Conservation (phyloP, 495 filamentous ascomycete genomes). For the Hypoxylon rickii region DNA sequence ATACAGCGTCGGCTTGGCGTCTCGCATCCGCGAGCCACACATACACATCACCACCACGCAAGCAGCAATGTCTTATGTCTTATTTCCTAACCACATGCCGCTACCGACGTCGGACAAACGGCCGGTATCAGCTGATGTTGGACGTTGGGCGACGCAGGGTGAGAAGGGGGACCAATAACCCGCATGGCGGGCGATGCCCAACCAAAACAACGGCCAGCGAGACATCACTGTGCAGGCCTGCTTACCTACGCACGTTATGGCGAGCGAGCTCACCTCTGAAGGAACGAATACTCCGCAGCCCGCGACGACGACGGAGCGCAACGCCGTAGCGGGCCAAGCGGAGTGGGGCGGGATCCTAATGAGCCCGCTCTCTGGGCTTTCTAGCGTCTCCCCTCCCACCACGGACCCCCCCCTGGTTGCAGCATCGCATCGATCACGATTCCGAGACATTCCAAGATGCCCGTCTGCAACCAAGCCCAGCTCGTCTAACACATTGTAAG, state of each 20-base stretch:
- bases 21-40: not conserved
- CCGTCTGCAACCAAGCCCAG: conserved; percentile 18
- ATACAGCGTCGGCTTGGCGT: conserved; percentile 2
- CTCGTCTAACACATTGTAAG: too few species aligned
- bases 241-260: too few species aligned
- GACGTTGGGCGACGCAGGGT: conserved; percentile 1
- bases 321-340: conserved; percentile 23
- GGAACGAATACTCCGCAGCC: conserved; percentile 19
- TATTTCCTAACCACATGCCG: too few species aligned
- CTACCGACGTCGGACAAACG: conserved; percentile 3
- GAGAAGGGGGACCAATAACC: not conserved
- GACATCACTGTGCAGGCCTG: not conserved
- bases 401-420: not conserved
- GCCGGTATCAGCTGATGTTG: conserved; percentile 2
- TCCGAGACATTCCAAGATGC: conserved; percentile 14
- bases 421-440: conserved; percentile 2
- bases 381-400: not conserved
- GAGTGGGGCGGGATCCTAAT: conserved; percentile 21
- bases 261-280: too few species aligned
- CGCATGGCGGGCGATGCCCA: not conserved
- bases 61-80: not conserved
- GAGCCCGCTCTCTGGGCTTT: conserved; percentile 15
- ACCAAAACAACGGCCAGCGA: conserved; percentile 1
- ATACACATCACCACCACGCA: not conserved
- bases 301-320: conserved; percentile 23